Evolutionary conservation across 192 early-diverging fungal species (phyloP), one percentile per base, ranked within the genome.

Genomic region (Endogone sp.): DNA sequence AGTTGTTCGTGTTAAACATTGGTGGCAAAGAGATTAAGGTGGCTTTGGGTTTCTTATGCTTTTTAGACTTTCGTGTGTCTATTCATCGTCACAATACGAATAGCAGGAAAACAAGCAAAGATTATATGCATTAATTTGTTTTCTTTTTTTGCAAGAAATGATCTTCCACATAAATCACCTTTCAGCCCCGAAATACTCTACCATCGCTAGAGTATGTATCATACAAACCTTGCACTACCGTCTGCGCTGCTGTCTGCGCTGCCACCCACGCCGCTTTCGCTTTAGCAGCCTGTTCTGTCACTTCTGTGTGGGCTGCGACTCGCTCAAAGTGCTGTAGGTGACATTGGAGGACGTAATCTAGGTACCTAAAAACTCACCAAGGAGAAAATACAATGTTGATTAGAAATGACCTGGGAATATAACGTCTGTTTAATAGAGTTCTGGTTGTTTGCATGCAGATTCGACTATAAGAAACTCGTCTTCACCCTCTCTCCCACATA

Each of bases 321-420:
- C 78, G 64, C 28, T 63, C 73, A 44, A 76, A 29, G 29, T 80
- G 75, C 59, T 73, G 72, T 20, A 65, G 31, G 57, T 80, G 79
- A 11, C 74, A 49, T 4, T 68, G 70, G 24, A 82, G 11, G 13
- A 82, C 44, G 26, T 67, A 66, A 58, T 79, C 77, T 8, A 71
- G 31, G 55, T 76, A 82, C 63, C 80, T 81, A 2, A 23, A n/a
- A n/a, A n/a, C n/a, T 20, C 2, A 3, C 11, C 20, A 13, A 55
- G 69, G 13, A 3, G 57, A 49, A n/a, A 10, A 62, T 29, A 29
- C 31, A 67, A 24, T 2, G 58, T 24, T 10, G n/a, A n/a, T n/a
- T n/a, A n/a, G n/a, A n/a, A n/a, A n/a, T n/a, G n/a, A n/a, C n/a
- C n/a, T n/a, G n/a, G n/a, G n/a, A n/a, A n/a, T n/a, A n/a, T n/a